Evolutionary conservation across 2,329 filamentous ascomycete species (phyloP).

Genomic region (Fonsecaea pugnacius): DNA sequence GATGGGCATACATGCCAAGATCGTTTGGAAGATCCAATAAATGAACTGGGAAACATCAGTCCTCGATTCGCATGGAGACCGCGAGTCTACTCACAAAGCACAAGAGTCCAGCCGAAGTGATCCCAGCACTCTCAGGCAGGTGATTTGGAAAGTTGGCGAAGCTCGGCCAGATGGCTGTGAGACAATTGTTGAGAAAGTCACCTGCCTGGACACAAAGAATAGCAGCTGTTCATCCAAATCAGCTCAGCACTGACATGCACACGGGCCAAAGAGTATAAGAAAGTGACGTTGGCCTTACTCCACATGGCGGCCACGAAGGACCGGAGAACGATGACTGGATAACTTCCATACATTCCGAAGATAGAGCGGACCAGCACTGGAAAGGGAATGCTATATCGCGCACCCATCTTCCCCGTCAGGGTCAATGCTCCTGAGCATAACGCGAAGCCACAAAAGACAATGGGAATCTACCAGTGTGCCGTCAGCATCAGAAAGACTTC

Average conservation of each 20-base stretch:
- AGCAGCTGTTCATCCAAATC: slow-evolving; percentile 36
- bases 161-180: slow-evolving; percentile 55
- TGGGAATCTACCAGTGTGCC: slow-evolving; percentile 43
- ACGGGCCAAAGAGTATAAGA: not conserved
- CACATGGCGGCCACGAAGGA: slow-evolving; percentile 52
- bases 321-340: slow-evolving; percentile 42
- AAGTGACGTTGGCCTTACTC: slow-evolving; percentile 34
- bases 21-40: slow-evolving; percentile 57
- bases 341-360: slow-evolving; percentile 48
- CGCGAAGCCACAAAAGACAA: slow-evolving; percentile 54
- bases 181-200: slow-evolving; percentile 46
- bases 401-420: slow-evolving; percentile 53
- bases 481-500: not conserved
- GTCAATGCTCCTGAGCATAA: slow-evolving; percentile 56
- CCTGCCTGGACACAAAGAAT: slow-evolving; percentile 54
- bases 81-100: slow-evolving; percentile 48
- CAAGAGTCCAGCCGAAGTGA: slow-evolving; percentile 52
- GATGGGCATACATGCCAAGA: slow-evolving; percentile 51
- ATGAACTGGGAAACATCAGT: slow-evolving; percentile 43
- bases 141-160: slow-evolving; percentile 51
- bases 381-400: slow-evolving; percentile 41
- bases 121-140: slow-evolving; percentile 38
- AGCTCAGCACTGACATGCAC: not conserved
- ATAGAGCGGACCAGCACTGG: slow-evolving; percentile 43
- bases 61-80: slow-evolving; percentile 33